phyloP scores from a whole-genome alignment of 1,284 basidiomycete species.

The Malassezia globosa region DNA sequence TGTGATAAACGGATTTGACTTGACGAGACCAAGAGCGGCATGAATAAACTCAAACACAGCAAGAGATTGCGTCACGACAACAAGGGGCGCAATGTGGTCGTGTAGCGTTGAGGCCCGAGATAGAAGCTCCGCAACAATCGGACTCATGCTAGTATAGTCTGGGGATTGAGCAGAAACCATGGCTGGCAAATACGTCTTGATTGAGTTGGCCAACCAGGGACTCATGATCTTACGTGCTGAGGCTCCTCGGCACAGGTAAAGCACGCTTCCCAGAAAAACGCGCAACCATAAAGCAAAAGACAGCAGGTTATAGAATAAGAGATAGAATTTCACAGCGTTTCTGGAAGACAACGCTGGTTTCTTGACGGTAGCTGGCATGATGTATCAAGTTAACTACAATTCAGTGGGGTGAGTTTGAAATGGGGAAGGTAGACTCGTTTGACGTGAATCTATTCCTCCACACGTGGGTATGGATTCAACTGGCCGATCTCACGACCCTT shows the following conservation, averaged over 20 bases:
- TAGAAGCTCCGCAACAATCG: slow-evolving; percentile 22
- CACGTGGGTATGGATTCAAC: too few relatives aligned
- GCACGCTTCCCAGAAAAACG: slow-evolving; percentile 4
- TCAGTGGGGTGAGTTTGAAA: too few relatives aligned
- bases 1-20: slow-evolving; percentile 69
- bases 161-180: slow-evolving; percentile 21
- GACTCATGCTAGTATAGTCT: slow-evolving; percentile 22
- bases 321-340: slow-evolving; percentile 1
- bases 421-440: too few relatives aligned
- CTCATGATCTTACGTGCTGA: slow-evolving; percentile 2
- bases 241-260: slow-evolving; percentile 8
- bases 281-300: slow-evolving; percentile 13
- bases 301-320: slow-evolving; percentile 14
- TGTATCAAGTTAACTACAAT: background rate
- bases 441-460: too few relatives aligned
- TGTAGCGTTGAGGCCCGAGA: slow-evolving; percentile 27
- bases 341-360: background rate
- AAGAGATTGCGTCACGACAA: slow-evolving; percentile 31
- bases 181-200: slow-evolving; percentile 20
- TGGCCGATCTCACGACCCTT: too few relatives aligned
- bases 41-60: slow-evolving; percentile 53
- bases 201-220: background rate
- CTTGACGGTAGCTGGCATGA: background rate
- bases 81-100: slow-evolving; percentile 26
- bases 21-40: slow-evolving; percentile 68